Evolutionary conservation across 768 basidiomycete genomes (phyloP).

Genomic region (Glaciozyma martinii): DNA sequence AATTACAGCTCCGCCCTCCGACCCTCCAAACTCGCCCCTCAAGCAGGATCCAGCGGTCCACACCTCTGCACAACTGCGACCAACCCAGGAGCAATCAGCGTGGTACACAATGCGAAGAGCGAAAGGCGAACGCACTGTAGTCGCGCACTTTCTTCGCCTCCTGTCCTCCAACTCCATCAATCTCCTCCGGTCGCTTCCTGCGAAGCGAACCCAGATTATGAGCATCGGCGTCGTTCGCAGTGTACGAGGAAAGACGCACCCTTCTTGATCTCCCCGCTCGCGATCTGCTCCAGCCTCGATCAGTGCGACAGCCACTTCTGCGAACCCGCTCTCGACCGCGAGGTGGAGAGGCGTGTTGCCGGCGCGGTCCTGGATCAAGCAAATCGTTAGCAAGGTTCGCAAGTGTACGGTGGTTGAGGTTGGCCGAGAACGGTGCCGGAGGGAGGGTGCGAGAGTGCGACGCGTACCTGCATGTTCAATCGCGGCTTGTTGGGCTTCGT

Average conservation of each 20-base stretch:
- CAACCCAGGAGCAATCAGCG: background rate
- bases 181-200: conserved; percentile 55
- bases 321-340: conserved; percentile 93
- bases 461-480: conserved; percentile 28
- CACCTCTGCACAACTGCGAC: conserved; percentile 14
- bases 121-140: conserved; percentile 41
- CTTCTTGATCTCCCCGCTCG: conserved; percentile 68
- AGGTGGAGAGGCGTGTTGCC: conserved; percentile 96
- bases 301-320: conserved; percentile 75
- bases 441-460: too few relatives aligned
- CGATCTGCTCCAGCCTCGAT: conserved; percentile 96
- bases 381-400: background rate
- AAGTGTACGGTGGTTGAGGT: too few relatives aligned
- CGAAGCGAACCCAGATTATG: background rate
- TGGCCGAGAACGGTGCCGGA: too few relatives aligned
- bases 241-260: conserved; percentile 34
- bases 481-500: conserved; percentile 44
- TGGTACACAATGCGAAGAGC: too few relatives aligned
- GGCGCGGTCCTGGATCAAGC: conserved; percentile 38
- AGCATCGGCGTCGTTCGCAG: background rate
- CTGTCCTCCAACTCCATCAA: conserved; percentile 78
- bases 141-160: conserved; percentile 73
- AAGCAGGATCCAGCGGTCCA: conserved; percentile 7
- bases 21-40: background rate
- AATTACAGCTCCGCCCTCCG: too few relatives aligned